Percentiles rank a stretch among this genome's conserved stretches.
Evolutionary conservation across 2,329 filamentous ascomycete species (phyloP).

Genomic region (Pseudogymnoascus verrucosus): DNA sequence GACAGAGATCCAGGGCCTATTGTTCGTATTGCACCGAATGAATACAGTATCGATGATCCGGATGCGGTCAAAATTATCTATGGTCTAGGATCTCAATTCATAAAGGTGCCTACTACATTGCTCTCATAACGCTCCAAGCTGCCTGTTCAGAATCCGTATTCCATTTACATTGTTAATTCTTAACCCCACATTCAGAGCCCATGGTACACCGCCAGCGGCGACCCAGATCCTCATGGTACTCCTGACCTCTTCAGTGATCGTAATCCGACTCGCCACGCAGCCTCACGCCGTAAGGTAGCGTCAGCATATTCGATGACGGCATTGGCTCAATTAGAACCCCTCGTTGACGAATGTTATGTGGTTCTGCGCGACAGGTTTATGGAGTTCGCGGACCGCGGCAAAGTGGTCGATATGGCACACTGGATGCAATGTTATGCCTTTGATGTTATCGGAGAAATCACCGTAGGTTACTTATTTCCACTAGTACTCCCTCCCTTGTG

Average conservation of each 20-base stretch:
- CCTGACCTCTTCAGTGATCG: slow-evolving; percentile 26
- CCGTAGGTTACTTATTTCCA: background rate
- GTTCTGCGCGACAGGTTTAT: background rate
- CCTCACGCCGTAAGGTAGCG: slow-evolving; percentile 32
- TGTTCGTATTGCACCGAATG: background rate
- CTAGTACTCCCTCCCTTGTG: background rate
- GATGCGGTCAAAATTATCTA: background rate
- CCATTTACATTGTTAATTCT: background rate
- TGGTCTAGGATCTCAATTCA: background rate
- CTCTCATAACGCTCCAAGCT: background rate
- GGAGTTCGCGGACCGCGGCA: background rate
- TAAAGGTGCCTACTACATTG: background rate
- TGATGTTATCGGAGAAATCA: background rate
- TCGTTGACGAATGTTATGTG: slow-evolving; percentile 30
- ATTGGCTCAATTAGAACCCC: slow-evolving; percentile 38
- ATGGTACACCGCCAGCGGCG: background rate
- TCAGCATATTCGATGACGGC: slow-evolving; percentile 38
- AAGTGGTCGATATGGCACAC: background rate
- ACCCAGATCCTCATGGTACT: background rate
- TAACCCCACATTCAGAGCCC: background rate
- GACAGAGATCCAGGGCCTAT: background rate
- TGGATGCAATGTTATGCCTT: background rate
- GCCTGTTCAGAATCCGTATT: background rate
- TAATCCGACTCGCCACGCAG: slow-evolving; percentile 31
- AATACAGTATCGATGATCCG: background rate